Percentiles rank a stretch among this genome's conserved stretches.
Conservation (phyloP, 768 basidiomycete genomes). For the Panellus pusillus region DNA sequence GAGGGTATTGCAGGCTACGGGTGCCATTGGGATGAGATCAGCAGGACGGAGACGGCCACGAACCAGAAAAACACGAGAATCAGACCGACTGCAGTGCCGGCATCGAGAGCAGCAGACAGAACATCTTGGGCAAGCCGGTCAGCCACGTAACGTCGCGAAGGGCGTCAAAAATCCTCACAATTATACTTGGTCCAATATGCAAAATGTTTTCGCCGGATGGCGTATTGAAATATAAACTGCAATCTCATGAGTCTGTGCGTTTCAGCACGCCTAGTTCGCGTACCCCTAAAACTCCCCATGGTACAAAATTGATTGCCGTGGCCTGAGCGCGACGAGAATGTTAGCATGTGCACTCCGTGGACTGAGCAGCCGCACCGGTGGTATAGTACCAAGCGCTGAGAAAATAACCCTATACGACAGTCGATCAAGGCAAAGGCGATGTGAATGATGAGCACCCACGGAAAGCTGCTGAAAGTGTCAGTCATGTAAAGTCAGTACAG, state of each 20-base stretch:
- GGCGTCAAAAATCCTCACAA: conserved; percentile 41
- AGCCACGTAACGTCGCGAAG: neutral
- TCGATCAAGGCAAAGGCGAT: conserved; percentile 7
- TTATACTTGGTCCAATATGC: conserved; percentile 80
- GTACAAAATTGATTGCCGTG: conserved; percentile 81
- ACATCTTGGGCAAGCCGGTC: conserved; percentile 46
- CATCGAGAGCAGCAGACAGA: conserved; percentile 73
- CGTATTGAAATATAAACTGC: conserved; percentile 70
- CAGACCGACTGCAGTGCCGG: conserved; percentile 66
- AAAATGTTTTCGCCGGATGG: conserved; percentile 66
- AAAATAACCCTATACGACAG: conserved; percentile 55
- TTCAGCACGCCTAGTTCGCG: no score
- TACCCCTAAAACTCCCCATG: conserved; percentile 65
- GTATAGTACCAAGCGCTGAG: conserved; percentile 66
- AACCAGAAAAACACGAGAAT: conserved; percentile 71
- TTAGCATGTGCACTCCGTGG: no score
- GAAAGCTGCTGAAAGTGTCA: conserved; percentile 37
- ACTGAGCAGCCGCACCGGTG: conserved; percentile 50
- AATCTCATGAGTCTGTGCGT: no score
- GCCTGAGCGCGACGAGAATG: no score
- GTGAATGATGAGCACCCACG: conserved; percentile 33
- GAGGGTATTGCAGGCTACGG: conserved; percentile 45
- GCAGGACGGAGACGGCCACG: conserved; percentile 23
- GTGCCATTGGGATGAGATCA: neutral
- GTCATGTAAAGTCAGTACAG: neutral